Base-by-base conservation (phyloP, 441 rosid genomes). In the Arabidopsis hybrid region DNA sequence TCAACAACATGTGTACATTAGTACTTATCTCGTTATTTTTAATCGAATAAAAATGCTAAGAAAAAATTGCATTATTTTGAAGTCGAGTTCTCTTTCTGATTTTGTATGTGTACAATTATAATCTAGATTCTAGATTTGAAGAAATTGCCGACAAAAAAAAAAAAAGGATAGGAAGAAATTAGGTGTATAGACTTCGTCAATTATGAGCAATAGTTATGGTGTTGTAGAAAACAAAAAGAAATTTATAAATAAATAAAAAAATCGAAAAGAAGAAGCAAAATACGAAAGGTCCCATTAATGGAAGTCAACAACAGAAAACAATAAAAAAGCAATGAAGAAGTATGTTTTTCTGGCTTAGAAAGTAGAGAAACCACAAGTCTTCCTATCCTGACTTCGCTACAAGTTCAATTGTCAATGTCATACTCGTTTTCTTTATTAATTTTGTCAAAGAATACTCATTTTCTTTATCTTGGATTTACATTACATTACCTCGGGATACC, bases 171-270 rank as follows among this genome's bases (percentile, higher is more conserved):
- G 38, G 52, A 76, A 39, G 32, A 55, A 63, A 56, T 63, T 70
- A 57, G 71, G 71, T 46, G 71, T 64, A 6, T 40, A 38, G 64
- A 75, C 59, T 39, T 74, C 18, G 49, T 69, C 71, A 42, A 53
- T 51, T 51, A 75, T 13, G 71, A 67, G 51, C n/a, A 56, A 39
- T 10, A 58, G 9, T 60, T 9, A 68, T 36, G 59, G 35, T 52
- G 2, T 11, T 59, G 35, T 67, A 45, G 18, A 26, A n/a, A 73
- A 47, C 8, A 47, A 16, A 47, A 7, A 1, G 1, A 47, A 17
- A 18, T 47, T 26, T 26, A 26, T 26, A 26, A 26, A 26, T 26
- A 26, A 26, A 47, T 0, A 36, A 2, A 38, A 14, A 73, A 55
- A 39, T 8, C 8, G 36, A 9, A 21, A 49, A 45, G 7, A 35